phyloP scores from a whole-genome alignment of 768 basidiomycete species.

The Lactarius pseudohatsudake region DNA sequence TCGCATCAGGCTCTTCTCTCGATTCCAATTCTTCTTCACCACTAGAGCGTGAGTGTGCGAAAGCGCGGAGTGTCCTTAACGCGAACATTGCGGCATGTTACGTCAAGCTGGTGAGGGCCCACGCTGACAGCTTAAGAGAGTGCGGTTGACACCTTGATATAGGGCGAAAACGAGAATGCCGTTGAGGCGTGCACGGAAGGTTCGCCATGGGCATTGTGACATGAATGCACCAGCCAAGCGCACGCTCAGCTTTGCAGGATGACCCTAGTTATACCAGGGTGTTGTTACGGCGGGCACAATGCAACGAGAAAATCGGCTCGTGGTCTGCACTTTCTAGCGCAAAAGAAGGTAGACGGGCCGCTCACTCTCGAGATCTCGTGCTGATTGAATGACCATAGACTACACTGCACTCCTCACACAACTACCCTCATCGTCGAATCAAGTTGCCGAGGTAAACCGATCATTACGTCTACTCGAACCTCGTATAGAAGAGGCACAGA shows the following conservation, averaged over 20 bases:
- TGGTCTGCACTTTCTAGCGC: slow-evolving; percentile 84
- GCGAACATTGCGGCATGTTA: slow-evolving; percentile 90
- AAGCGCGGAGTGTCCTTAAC: slow-evolving; percentile 68
- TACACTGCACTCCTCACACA: slow-evolving; percentile 70
- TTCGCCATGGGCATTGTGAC: slow-evolving; percentile 6
- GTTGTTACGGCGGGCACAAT: slow-evolving; percentile 81
- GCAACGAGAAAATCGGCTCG: slow-evolving; percentile 74
- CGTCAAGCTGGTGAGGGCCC: slow-evolving; percentile 64
- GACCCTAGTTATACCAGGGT: slow-evolving; percentile 87
- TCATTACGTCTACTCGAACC: slow-evolving; percentile 59
- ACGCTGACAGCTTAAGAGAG: neutral
- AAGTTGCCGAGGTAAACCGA: slow-evolving; percentile 47
- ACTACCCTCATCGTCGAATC: slow-evolving; percentile 54
- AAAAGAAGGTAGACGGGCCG: slow-evolving; percentile 67
- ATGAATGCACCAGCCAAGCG: slow-evolving; percentile 8
- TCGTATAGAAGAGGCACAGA: slow-evolving; percentile 73
- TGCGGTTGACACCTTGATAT: neutral
- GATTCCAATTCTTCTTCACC: slow-evolving; percentile 30
- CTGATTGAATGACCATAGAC: slow-evolving; percentile 48
- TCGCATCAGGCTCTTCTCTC: slow-evolving; percentile 28
- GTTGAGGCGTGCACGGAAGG: slow-evolving; percentile 31
- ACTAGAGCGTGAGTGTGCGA: slow-evolving; percentile 49
- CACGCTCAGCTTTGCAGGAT: slow-evolving; percentile 68
- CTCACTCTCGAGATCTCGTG: neutral
- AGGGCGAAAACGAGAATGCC: slow-evolving; percentile 28